Conservation (phyloP, 2,329 filamentous ascomycete genomes). For the Neophaeococcomyces mojaviensis region DNA sequence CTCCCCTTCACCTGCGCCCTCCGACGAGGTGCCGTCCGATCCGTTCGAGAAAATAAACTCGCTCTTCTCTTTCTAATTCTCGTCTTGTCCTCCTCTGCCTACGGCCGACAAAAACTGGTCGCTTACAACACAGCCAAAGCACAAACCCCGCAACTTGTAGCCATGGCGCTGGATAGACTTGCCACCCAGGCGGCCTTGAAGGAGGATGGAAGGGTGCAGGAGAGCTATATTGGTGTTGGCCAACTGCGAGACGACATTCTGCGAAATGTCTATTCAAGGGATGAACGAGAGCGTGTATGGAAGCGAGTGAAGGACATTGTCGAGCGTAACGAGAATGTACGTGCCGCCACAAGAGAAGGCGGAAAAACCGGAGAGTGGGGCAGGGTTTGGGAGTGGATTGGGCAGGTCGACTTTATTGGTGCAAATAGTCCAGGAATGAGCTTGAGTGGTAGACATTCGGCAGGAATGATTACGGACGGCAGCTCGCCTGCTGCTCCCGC, state of each 20-base stretch:
- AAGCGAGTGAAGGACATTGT: slow-evolving; percentile 73
- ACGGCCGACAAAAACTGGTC: slow-evolving; percentile 57
- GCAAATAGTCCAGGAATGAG: background rate
- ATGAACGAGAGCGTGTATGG: slow-evolving; percentile 76
- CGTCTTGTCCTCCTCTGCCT: slow-evolving; percentile 46
- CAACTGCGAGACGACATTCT: slow-evolving; percentile 89
- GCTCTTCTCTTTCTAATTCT: slow-evolving; percentile 41
- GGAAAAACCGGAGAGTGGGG: slow-evolving; percentile 49
- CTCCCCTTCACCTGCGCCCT: slow-evolving; percentile 67
- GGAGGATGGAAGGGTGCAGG: slow-evolving; percentile 55
- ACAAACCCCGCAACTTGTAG: slow-evolving; percentile 74
- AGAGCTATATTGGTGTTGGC: slow-evolving; percentile 76
- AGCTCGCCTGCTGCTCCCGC: slow-evolving; percentile 1
- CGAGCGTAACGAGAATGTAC: slow-evolving; percentile 87
- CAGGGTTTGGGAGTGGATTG: slow-evolving; percentile 63
- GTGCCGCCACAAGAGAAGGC: slow-evolving; percentile 62
- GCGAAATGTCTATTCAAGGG: slow-evolving; percentile 68
- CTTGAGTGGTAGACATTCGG: slow-evolving; percentile 22
- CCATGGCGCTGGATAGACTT: slow-evolving; percentile 74
- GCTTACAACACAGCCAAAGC: slow-evolving; percentile 58
- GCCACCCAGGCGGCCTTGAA: slow-evolving; percentile 78
- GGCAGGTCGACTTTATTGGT: slow-evolving; percentile 42
- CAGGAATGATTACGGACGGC: slow-evolving; percentile 12
- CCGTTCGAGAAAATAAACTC: slow-evolving; percentile 44
- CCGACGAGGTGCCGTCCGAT: slow-evolving; percentile 40